A percentile compares a stretch with the other conserved stretches of the same genome.
phyloP scores from a whole-genome alignment of 495 filamentous ascomycete species.

The Daldinia concentrica region DNA sequence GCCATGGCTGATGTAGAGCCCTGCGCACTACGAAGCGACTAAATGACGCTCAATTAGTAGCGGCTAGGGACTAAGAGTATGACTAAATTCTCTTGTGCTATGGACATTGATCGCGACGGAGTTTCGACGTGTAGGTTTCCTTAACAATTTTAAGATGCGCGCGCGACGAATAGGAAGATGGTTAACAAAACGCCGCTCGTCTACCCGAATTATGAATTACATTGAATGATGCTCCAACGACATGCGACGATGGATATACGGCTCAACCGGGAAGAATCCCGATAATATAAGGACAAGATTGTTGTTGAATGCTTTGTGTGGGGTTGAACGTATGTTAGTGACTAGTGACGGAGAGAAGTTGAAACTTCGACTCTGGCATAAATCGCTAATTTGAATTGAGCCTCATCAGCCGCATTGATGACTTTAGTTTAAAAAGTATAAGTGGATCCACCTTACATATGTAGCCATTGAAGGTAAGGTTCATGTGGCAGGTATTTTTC shows the following conservation, averaged over 20 bases:
- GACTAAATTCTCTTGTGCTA: slow-evolving; percentile 14
- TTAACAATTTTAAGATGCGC: slow-evolving; percentile 6
- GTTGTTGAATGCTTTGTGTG: slow-evolving; percentile 35
- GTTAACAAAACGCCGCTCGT: background rate
- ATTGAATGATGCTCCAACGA: background rate
- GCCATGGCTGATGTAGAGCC: slow-evolving; percentile 48
- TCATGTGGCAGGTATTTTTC: no score
- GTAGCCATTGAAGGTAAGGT: no score
- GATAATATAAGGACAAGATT: background rate
- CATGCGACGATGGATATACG: slow-evolving; percentile 20
- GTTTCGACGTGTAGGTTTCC: background rate
- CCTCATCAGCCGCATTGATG: slow-evolving; percentile 35
- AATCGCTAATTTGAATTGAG: slow-evolving; percentile 27
- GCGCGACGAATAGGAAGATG: background rate
- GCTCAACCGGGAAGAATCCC: background rate
- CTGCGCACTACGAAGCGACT: slow-evolving; percentile 26
- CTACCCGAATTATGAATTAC: background rate
- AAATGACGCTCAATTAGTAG: slow-evolving; percentile 28
- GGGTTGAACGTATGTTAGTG: slow-evolving; percentile 30
- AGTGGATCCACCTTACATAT: no score
- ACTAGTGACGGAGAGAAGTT: slow-evolving; percentile 21
- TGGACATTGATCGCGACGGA: slow-evolving; percentile 38
- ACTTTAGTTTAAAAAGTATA: no score
- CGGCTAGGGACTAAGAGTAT: slow-evolving; percentile 23
- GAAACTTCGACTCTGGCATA: slow-evolving; percentile 18